A percentile compares a stretch with the other conserved stretches of the same genome.
Conservation (phyloP, 2,329 filamentous ascomycete species). For the Claviceps pazoutovae region DNA sequence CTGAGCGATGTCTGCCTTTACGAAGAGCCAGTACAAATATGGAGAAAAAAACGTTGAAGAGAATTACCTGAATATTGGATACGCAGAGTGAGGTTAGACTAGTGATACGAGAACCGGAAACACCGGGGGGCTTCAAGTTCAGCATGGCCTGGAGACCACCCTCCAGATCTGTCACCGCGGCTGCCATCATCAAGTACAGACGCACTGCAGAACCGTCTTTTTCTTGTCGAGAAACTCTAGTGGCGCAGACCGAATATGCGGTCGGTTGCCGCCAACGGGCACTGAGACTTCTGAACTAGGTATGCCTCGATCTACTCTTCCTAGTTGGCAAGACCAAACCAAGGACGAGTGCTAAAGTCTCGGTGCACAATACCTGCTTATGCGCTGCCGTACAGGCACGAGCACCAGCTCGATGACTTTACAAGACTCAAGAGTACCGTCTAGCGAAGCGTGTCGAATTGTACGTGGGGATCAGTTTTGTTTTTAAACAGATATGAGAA, state of each 20-base stretch:
- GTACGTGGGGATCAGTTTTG: conserved; percentile 3
- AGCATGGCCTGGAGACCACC: conserved; percentile 84
- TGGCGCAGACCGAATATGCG: not conserved
- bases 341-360: not conserved
- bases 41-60: not conserved
- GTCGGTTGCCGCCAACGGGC: not conserved
- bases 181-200: conserved; percentile 43
- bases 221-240: conserved; percentile 1
- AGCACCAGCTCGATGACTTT: conserved; percentile 3
- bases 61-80: conserved; percentile 70
- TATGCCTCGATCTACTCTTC: not conserved
- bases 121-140: conserved; percentile 79
- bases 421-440: conserved; percentile 6
- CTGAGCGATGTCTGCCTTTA: too few species aligned
- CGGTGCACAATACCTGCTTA: not conserved
- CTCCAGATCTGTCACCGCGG: conserved; percentile 83
- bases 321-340: not conserved
- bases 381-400: not conserved
- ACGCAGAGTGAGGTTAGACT: conserved; percentile 79
- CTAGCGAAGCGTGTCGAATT: conserved; percentile 1
- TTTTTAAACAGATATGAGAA: conserved; percentile 1
- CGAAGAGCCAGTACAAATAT: not conserved
- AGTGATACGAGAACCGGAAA: conserved; percentile 83
- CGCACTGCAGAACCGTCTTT: conserved; percentile 4
- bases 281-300: not conserved